A percentile compares a stretch with the other conserved stretches of the same genome.
These are phyloP conservation scores for Pseudognaphalium luteoalbum DNA, from an alignment of 129 eudicot genomes.

Conservation along the genomic window DNA sequence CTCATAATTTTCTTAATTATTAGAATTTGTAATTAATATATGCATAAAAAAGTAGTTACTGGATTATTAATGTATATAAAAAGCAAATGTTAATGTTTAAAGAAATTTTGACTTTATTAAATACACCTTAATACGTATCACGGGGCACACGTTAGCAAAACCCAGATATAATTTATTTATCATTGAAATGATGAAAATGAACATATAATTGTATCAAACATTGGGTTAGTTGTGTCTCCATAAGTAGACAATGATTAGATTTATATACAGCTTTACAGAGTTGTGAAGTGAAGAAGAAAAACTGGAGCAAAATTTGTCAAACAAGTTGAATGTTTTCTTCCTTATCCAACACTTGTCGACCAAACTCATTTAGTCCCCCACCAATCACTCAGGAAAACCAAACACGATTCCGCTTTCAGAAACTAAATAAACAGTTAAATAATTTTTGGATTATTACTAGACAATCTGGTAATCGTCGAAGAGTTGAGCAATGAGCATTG, in stretches of 20 bases:
- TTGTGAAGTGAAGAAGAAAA: conserved; percentile 27
- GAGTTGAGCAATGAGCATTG: no score
- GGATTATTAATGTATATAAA: no score
- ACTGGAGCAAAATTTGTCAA: conserved; percentile 7
- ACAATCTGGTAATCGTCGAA: no score
- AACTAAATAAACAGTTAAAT: not conserved
- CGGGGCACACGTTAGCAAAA: no score
- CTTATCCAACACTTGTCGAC: conserved; percentile 38
- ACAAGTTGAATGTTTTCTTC: conserved; percentile 22
- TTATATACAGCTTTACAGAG: not conserved
- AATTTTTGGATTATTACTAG: no score
- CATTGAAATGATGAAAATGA: not conserved
- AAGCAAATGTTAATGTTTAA: no score
- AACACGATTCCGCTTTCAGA: not conserved
- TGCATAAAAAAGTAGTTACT: no score
- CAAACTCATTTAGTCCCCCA: conserved; percentile 15
- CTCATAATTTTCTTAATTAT: no score
- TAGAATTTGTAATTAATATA: no score
- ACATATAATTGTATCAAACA: not conserved
- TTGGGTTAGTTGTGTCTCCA: conserved; percentile 13
- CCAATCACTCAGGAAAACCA: not conserved
- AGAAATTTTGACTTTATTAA: no score
- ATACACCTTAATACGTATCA: no score
- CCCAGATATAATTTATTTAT: no score
- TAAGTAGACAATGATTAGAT: conserved; percentile 18